Evolutionary conservation across 179 eudicot species (phyloP), one percentile per base, ranked within the genome.

Genomic region (Drosera spatulata): DNA sequence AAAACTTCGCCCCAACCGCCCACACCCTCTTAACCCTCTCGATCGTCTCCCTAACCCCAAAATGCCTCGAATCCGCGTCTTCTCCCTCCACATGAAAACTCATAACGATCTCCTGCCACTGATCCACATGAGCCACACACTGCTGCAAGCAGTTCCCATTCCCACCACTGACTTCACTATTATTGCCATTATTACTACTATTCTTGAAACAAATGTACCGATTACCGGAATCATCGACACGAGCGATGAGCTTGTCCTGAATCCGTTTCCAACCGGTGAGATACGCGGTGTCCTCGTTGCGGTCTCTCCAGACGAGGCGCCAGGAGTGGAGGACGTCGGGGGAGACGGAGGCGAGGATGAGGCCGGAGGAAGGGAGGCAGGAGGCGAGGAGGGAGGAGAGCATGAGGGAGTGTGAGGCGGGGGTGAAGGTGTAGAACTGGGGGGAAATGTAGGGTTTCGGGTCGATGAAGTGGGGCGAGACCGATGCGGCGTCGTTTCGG

Each of bases 1-100:
- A 91, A 71, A 88, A 88, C 66, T 91, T 91, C 5, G 96, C 96
- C 2, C 98, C 98, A 41, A 91, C 98, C 10, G 96, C 88, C 98
- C 98, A 91, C 5, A 76, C 54, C 53, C 86, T 87, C 77, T 88
- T 88, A 71, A 91, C 84, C 55, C 79, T 82, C 59, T 91, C 98
- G 43, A 88, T 68, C 3, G 98, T 91, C 45, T 91, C 98, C 42
- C 70, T 82, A 41, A 91, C 63, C 22, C 96, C 91, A 61, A 91
- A 58, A 67, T 91, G 98, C 41, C 74, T 82, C 39, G 84, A 61
- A 68, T 85, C 97, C 9, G 76, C 69, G 54, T 80, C 88, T 11
- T 72, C 65, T 22, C 33, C 33, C 33, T 22, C 33, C 33, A 22
- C 33, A 58, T 91, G 98, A 15, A 64, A 79, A 3, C 77, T 70